Evolutionary conservation across 768 basidiomycete species (phyloP).

Genomic region (Favolaschia claudopus): DNA sequence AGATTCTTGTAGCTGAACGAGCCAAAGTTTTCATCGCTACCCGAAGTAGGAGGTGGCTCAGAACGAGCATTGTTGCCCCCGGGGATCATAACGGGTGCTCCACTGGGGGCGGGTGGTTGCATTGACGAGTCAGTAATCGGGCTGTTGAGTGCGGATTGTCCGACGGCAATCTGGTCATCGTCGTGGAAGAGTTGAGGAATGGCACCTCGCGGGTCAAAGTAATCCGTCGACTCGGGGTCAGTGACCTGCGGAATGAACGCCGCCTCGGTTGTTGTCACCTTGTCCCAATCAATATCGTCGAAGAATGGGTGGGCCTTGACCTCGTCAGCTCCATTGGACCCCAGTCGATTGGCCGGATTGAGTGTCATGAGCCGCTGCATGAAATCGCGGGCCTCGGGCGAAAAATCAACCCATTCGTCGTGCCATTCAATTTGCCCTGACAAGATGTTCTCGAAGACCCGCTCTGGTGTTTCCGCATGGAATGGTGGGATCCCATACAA

Average conservation of each 20-base stretch:
- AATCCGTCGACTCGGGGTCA: constrained; percentile 99
- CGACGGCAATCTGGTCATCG: constrained; percentile 71
- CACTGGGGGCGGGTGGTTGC: constrained; percentile 52
- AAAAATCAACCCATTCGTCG: constrained; percentile 89
- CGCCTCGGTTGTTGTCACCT: constrained; percentile 86
- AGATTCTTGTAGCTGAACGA: constrained; percentile 98
- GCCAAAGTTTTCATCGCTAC: constrained; percentile 87
- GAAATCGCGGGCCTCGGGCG: constrained; percentile 87
- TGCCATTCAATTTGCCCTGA: constrained; percentile 96
- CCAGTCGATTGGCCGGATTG: constrained; percentile 82
- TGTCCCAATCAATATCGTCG: constrained; percentile 90
- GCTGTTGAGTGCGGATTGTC: constrained; percentile 56
- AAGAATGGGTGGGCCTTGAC: constrained; percentile 95
- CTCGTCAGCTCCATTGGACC: constrained; percentile 87
- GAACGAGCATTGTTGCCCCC: too few relatives aligned
- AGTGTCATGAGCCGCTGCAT: constrained; percentile 86
- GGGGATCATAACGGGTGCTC: constrained; percentile 50
- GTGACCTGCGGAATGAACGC: constrained; percentile 95
- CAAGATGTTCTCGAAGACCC: constrained; percentile 97
- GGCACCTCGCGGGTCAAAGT: constrained; percentile 97
- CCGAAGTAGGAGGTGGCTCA: constrained; percentile 55
- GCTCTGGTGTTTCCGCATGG: constrained; percentile 96
- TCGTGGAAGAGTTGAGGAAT: constrained; percentile 91
- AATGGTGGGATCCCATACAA: constrained; percentile 97
- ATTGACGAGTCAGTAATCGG: constrained; percentile 48